Evolutionary conservation across 148 eudicot genomes (phyloP).

Genomic region (Vaccinium vitisidaea): DNA sequence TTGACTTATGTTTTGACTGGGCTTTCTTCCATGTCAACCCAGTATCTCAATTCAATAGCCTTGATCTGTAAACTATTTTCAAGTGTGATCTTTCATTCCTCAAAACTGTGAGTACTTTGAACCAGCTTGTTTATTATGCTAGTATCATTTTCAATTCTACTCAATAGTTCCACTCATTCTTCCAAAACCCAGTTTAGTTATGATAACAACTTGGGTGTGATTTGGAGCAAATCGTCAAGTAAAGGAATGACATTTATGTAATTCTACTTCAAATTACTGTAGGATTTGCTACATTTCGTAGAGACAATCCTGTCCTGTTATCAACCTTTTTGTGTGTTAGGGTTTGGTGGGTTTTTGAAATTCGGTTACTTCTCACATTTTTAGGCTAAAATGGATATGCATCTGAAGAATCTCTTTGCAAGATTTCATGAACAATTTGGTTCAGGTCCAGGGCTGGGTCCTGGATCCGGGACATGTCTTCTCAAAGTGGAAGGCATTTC

Average conservation of each 20-base stretch:
- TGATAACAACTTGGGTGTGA: background rate
- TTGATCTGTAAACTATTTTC: background rate
- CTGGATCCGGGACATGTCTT: conserved; percentile 59
- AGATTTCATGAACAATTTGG: conserved; percentile 70
- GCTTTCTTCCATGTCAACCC: background rate
- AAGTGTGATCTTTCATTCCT: background rate
- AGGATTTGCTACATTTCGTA: background rate
- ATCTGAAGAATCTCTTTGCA: conserved; percentile 58
- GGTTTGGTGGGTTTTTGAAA: conserved; percentile 11
- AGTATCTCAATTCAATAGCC: background rate
- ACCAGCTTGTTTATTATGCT: background rate
- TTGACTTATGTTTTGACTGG: background rate
- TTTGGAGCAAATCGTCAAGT: background rate
- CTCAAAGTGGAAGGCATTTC: conserved; percentile 50
- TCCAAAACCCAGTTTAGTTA: background rate
- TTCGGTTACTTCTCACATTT: conserved; percentile 4
- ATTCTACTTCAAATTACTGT: too few species aligned
- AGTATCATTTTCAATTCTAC: background rate
- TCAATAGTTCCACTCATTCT: background rate
- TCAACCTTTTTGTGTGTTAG: background rate
- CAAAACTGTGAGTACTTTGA: background rate
- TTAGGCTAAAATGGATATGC: conserved; percentile 49
- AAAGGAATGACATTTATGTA: background rate
- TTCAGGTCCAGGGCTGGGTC: conserved; percentile 70
- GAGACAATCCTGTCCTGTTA: background rate